Base-by-base conservation (phyloP, 2,329 filamentous ascomycete genomes). In the Coniochaeta sp. region DNA sequence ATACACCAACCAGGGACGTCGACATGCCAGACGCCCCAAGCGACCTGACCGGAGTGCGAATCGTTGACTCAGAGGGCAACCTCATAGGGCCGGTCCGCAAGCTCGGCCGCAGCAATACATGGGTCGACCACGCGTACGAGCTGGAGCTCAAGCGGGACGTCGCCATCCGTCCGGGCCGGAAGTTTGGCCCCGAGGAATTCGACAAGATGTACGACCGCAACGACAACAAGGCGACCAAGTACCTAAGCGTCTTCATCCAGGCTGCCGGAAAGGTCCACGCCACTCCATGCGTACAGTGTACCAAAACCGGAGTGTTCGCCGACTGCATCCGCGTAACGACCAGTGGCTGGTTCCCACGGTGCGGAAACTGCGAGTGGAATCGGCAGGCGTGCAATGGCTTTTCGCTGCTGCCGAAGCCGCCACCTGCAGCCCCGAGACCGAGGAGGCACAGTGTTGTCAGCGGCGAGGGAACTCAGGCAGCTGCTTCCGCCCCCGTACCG, bases 331-430 rank as follows among this genome's bases (percentile, higher is more conserved):
- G 20, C 26, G 26, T 48, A 7, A 6, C 13, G 4, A 66, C 72
- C 22, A 61, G 75, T 13, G 69, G 68, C 5, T 62, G 71, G 4
- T 75, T 77, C 50, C 68, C 69, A 3, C 71, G 72, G 26, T 78
- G 75, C 52, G 75, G 73, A 27, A 78, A 78, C 55, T 78, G 75
- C 55, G 72, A 77, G 56, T 78, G 75, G 75, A 73, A 71, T 54
- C 67, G 60, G 7, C 62, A 64, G 24, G 59, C 58, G 4, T 67
- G 65, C 48, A 55, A 61, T 12, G 60, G 59, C 6, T 57, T 54
- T n/a, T 16, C 50, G 26, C 22, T 32, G 18, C 18, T 18, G 10
- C 38, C 38, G 22, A 42, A 26, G 38, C 26, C 38, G 38, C 18
- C 38, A 3, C 10, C 18, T 9, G 38, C 18, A 13, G 18, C 38